phyloP scores from a whole-genome alignment of 1,284 basidiomycete genomes.

The Leccinum huronense region DNA sequence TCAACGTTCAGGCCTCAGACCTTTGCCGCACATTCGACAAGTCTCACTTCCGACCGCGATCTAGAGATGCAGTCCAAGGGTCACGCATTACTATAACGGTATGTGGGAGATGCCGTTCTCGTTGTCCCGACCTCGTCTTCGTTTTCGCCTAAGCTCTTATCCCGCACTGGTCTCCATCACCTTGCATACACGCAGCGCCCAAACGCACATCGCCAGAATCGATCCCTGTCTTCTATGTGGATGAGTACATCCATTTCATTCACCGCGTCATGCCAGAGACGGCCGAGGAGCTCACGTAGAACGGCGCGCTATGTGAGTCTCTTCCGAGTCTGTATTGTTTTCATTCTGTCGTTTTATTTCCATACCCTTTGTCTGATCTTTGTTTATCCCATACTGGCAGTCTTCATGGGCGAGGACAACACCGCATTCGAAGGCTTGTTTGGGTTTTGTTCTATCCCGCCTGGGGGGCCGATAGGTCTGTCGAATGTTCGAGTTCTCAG shows the following conservation, averaged over 20 bases:
- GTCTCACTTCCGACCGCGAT: not conserved
- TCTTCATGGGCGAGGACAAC: constrained; percentile 92
- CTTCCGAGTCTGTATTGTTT: too few relatives aligned
- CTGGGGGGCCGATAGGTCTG: constrained; percentile 86
- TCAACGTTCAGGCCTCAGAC: not conserved
- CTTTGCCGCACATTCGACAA: too few relatives aligned
- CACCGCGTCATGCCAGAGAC: constrained; percentile 88
- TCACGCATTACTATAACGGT: constrained; percentile 67
- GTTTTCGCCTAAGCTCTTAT: too few relatives aligned
- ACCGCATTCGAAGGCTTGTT: constrained; percentile 96
- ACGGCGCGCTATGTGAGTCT: constrained; percentile 68
- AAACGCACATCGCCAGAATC: constrained; percentile 77
- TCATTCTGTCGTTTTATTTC: too few relatives aligned
- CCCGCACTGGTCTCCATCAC: not conserved
- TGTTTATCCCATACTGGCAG: constrained; percentile 39
- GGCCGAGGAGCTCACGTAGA: constrained; percentile 77
- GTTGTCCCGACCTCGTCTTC: not conserved
- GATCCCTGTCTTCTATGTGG: constrained; percentile 95
- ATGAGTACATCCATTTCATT: constrained; percentile 96
- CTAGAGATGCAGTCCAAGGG: constrained; percentile 50
- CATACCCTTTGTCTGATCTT: constrained; percentile 9
- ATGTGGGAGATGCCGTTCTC: constrained; percentile 13
- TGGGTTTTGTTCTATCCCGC: constrained; percentile 96
- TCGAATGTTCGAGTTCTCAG: constrained; percentile 5
- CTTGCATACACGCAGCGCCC: constrained; percentile 55